Evolutionary conservation across 345 rosid genomes (phyloP).

Genomic region (Lepidium sativum): DNA sequence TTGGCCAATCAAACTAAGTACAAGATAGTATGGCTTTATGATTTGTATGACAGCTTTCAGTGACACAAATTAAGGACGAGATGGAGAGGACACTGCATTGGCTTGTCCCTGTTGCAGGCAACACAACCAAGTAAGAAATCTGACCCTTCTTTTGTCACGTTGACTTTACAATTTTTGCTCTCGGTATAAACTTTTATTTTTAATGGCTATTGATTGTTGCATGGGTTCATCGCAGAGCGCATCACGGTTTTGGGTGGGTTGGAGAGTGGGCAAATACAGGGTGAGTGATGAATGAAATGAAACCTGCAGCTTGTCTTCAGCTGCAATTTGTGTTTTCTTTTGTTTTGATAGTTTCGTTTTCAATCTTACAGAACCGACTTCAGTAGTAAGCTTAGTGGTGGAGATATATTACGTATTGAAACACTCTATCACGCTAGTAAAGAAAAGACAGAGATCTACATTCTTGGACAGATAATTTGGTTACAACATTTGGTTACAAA

Average conservation of each 20-base stretch:
- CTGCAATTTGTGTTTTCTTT: background rate
- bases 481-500: slow-evolving; percentile 64
- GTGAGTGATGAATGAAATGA: slow-evolving; percentile 36
- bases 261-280: slow-evolving; percentile 97
- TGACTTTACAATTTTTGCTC: background rate
- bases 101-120: slow-evolving; percentile 90
- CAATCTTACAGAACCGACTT: slow-evolving; percentile 46
- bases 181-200: background rate
- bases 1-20: background rate
- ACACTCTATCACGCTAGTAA: slow-evolving; percentile 84
- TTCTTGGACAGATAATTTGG: slow-evolving; percentile 76
- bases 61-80: slow-evolving; percentile 71
- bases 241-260: slow-evolving; percentile 79
- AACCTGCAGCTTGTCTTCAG: background rate
- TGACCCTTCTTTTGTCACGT: background rate
- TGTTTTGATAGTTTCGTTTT: background rate
- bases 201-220: slow-evolving; percentile 6
- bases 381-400: slow-evolving; percentile 39
- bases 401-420: slow-evolving; percentile 61
- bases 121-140: slow-evolving; percentile 73
- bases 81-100: slow-evolving; percentile 97
- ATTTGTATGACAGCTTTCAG: slow-evolving; percentile 50
- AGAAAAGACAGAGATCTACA: slow-evolving; percentile 66
- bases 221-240: slow-evolving; percentile 46
- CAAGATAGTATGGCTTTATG: background rate